Conservation (phyloP, 148 eudicot genomes). For the Chenopodium album region DNA sequence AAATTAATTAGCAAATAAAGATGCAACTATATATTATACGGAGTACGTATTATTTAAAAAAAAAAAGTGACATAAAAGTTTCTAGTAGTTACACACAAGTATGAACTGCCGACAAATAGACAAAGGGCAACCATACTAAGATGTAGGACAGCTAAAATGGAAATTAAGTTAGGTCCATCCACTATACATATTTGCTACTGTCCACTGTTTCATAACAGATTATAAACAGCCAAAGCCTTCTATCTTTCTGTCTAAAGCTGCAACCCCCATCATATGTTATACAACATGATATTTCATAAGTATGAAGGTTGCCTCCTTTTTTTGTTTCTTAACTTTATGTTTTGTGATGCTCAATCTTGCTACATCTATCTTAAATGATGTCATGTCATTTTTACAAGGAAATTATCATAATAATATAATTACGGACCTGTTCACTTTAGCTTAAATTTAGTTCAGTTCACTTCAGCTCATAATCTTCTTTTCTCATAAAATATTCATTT, state of each 20-base stretch:
- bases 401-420: background rate
- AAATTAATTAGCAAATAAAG: background rate
- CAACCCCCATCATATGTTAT: background rate
- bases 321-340: background rate
- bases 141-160: conserved; percentile 29
- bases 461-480: too few species aligned
- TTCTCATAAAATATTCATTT: too few species aligned
- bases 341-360: background rate
- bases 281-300: background rate
- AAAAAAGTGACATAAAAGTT: background rate
- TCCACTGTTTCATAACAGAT: background rate
- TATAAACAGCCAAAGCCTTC: background rate
- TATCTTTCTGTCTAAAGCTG: conserved; percentile 12
- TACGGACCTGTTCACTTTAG: too few species aligned
- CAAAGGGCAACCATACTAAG: conserved; percentile 7
- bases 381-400: background rate
- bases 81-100: background rate
- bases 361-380: background rate
- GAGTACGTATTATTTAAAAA: too few species aligned
- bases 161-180: background rate
- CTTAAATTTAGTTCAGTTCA: too few species aligned
- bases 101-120: conserved; percentile 13
- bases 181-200: background rate
- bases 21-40: background rate
- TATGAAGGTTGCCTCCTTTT: background rate